Evolutionary conservation across 371 early-diverging fungal genomes (phyloP).

Genomic region (Phascolomyces articulosus): DNA sequence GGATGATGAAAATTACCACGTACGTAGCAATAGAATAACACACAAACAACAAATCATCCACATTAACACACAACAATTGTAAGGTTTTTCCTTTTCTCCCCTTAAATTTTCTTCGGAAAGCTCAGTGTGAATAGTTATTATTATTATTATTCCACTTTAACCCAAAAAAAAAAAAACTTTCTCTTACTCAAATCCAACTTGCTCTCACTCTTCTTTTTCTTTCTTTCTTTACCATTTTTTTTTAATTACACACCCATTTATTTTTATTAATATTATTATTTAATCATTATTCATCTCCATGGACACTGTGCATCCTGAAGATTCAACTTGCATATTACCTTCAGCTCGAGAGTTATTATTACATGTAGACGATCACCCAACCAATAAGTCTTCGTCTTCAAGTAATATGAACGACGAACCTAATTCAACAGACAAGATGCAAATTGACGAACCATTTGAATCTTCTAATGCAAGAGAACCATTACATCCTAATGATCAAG

Average conservation of each 20-base stretch:
- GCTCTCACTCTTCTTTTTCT: conserved; percentile 5
- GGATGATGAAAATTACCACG: too few relatives aligned
- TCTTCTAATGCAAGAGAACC: conserved; percentile 13
- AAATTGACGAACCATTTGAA: conserved; percentile 24
- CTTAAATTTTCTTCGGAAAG: too few relatives aligned
- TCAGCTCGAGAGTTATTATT: conserved; percentile 33
- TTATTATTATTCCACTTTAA: too few relatives aligned
- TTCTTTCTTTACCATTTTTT: conserved; percentile 16
- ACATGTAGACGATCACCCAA: conserved; percentile 15
- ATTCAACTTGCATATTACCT: conserved; percentile 25
- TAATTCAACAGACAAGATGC: conserved; percentile 21
- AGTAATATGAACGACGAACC: not conserved
- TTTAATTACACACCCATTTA: conserved; percentile 2
- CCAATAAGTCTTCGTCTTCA: not conserved
- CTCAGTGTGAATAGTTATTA: too few relatives aligned
- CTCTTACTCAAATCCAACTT: conserved; percentile 7
- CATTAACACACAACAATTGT: too few relatives aligned
- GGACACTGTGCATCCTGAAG: conserved; percentile 28
- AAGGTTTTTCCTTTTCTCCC: too few relatives aligned
- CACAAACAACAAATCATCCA: too few relatives aligned
- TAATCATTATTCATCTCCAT: conserved; percentile 10
- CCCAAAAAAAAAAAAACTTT: too few relatives aligned
- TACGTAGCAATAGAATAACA: too few relatives aligned
- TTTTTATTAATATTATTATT: not conserved
- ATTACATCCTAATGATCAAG: conserved; percentile 8